A percentile compares a stretch with the other conserved stretches of the same genome.
phyloP scores from a whole-genome alignment of 2,329 filamentous ascomycete genomes.

The Trichoderma pleuroti region DNA sequence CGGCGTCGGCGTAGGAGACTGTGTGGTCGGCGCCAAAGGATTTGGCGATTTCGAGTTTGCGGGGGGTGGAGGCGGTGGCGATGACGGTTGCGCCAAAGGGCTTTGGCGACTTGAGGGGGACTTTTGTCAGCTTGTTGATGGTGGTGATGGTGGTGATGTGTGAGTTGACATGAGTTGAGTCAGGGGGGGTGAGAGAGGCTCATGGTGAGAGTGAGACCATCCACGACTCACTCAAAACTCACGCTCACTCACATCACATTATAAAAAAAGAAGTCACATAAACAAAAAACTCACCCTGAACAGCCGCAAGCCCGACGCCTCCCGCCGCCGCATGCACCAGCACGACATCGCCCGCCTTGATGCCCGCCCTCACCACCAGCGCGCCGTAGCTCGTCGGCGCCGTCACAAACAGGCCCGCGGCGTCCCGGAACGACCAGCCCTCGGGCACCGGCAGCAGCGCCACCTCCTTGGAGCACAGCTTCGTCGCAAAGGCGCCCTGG shows the following conservation, averaged over 20 bases:
- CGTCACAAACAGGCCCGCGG: conserved; percentile 86
- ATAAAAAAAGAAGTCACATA: no score
- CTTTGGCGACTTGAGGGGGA: conserved; percentile 66
- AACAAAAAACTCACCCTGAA: conserved; percentile 56
- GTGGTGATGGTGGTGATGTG: background rate
- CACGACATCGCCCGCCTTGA: conserved; percentile 79
- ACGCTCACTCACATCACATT: background rate
- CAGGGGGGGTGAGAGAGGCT: no score
- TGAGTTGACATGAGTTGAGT: background rate
- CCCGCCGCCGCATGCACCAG: conserved; percentile 90
- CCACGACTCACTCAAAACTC: background rate
- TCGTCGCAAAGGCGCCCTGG: conserved; percentile 83
- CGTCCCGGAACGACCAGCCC: conserved; percentile 80
- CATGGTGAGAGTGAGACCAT: no score
- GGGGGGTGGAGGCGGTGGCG: conserved; percentile 77
- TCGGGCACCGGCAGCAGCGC: conserved; percentile 69
- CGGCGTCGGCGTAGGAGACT: conserved; percentile 67
- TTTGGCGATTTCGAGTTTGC: conserved; percentile 76
- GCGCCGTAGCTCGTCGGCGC: conserved; percentile 86
- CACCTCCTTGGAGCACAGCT: conserved; percentile 63
- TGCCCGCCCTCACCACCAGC: conserved; percentile 70
- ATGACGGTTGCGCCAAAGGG: conserved; percentile 85
- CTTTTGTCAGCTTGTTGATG: background rate
- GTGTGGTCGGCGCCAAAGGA: conserved; percentile 81
- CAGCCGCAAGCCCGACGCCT: conserved; percentile 84